Evolutionary conservation across 2,329 filamentous ascomycete species (phyloP).

Genomic region (Diaporthe sp.): DNA sequence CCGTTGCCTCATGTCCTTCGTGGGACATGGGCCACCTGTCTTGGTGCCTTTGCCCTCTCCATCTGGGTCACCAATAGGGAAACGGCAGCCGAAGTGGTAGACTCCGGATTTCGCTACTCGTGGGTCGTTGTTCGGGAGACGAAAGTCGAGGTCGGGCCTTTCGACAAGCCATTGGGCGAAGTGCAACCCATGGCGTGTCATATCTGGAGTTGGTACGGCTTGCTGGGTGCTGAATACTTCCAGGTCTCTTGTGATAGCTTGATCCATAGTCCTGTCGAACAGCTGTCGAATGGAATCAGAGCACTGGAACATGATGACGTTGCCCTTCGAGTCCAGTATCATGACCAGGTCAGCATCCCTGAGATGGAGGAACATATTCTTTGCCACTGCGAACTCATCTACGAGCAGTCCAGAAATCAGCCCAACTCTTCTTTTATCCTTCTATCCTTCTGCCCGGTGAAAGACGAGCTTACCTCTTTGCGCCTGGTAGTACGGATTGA

Average conservation of each 20-base stretch:
- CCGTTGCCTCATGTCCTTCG: background rate
- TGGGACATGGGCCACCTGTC: background rate
- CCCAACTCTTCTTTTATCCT: no score
- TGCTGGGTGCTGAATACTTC: constrained; percentile 26
- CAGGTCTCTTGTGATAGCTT: background rate
- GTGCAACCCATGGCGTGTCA: constrained; percentile 34
- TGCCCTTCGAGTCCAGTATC: constrained; percentile 10
- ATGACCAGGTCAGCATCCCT: constrained; percentile 9
- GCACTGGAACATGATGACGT: constrained; percentile 10
- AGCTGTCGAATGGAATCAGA: background rate
- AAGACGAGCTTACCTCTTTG: no score
- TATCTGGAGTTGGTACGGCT: constrained; percentile 34
- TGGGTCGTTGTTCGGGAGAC: constrained; percentile 15
- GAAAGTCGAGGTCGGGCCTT: constrained; percentile 30
- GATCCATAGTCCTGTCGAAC: background rate
- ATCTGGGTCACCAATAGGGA: background rate
- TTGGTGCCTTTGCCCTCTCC: background rate
- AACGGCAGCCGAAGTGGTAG: background rate
- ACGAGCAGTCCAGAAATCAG: no score
- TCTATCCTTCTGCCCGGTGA: no score
- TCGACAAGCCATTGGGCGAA: constrained; percentile 32
- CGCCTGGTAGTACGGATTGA: no score
- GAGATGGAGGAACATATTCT: background rate
- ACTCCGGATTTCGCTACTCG: background rate
- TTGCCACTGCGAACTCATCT: no score